Evolutionary conservation across 1,284 basidiomycete genomes (phyloP).

Genomic region (Taiwanofungus camphoratus): DNA sequence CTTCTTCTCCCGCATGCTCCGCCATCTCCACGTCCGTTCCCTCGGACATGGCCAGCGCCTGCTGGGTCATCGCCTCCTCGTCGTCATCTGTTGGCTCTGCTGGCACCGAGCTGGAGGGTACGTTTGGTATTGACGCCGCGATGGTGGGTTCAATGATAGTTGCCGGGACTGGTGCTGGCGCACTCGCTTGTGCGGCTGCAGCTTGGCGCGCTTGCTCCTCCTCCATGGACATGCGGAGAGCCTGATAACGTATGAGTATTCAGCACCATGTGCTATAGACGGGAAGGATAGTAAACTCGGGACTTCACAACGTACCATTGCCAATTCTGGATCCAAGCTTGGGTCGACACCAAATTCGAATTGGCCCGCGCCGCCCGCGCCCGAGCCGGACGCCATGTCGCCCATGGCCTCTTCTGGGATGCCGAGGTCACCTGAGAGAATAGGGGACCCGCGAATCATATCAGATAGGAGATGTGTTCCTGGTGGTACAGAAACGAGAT

Average conservation of each 20-base stretch:
- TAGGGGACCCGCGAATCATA: constrained; percentile 73
- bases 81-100: constrained; percentile 50
- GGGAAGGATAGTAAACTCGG: neutral
- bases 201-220: constrained; percentile 91
- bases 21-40: constrained; percentile 46
- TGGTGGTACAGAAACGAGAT: constrained; percentile 78
- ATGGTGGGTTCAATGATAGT: constrained; percentile 11
- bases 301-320: constrained; percentile 64
- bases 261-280: no score
- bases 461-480: constrained; percentile 83
- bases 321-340: constrained; percentile 92
- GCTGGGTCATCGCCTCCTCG: constrained; percentile 55
- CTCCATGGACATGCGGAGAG: constrained; percentile 95
- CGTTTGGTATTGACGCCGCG: constrained; percentile 22
- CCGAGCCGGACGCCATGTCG: constrained; percentile 43
- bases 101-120: constrained; percentile 29
- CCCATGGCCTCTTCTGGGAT: constrained; percentile 63
- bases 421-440: constrained; percentile 77
- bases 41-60: constrained; percentile 56
- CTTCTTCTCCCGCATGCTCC: constrained; percentile 31
- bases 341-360: constrained; percentile 95
- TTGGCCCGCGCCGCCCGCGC: constrained; percentile 44
- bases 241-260: constrained; percentile 43
- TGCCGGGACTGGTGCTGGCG: constrained; percentile 14
- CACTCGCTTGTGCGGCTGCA: constrained; percentile 37